Base-by-base conservation (phyloP, 805 yeast species). In the Candida adriatica region DNA sequence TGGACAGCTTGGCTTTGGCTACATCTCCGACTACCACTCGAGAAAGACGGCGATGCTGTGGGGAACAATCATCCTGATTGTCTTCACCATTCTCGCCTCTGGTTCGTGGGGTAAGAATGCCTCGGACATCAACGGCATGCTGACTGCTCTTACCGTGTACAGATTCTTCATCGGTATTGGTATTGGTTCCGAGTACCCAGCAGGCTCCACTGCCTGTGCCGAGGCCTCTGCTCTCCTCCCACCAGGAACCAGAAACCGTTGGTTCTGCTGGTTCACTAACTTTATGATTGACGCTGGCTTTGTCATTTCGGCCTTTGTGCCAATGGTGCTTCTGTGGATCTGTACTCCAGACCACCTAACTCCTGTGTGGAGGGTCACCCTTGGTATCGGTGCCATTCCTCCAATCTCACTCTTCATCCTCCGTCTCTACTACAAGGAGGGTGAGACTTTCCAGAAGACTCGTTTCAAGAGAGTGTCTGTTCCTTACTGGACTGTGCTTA, bases 151-250 rank as follows among this genome's bases (percentile, higher is more conserved):
- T 33, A 84, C 94, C 7, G 80, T 79, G 8, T 85, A 80, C 56
- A 72, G 97, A 57, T 84, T 84, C 57, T 79, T 88, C 59, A 62
- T 88, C 31, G 97, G 97, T 60, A 65, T 85, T 42, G 94, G 88
- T 48, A 83, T 90, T 46, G 97, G 97, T 48, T 88, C 94, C 30
- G 97, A 88, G 60, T 88, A 88, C 53, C 95, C 96, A 28, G 80
- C 94, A 10, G 88, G 95, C 27, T 80, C 95, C 7, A 90, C 88
- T 13, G 94, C 94, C 22, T 85, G 94, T 45, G 87, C 96, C 18
- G 96, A 88, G 58, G 92, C 94, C 24, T 76, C 94, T 27, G 77
- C 82, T 35, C 61, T 73, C 40, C 62, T 87, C 46, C 83, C 88
- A 13, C 68, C 75, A n/a, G 94, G 94, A 36, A 68, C 70, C 38